phyloP scores from a whole-genome alignment of 371 early-diverging fungal genomes.

The Haplosporangium sp. region DNA sequence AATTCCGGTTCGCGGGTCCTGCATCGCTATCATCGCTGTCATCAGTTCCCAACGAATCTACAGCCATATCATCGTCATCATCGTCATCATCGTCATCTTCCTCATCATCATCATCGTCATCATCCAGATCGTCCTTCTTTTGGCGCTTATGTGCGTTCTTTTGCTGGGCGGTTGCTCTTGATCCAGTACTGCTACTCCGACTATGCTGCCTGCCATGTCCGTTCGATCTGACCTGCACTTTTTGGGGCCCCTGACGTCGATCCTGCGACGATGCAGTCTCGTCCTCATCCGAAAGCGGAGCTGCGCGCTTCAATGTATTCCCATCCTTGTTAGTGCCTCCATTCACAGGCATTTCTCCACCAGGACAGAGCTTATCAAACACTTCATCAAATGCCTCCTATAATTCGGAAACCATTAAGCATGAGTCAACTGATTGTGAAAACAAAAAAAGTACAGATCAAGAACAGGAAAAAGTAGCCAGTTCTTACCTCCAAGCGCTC shows the following conservation, averaged over 20 bases:
- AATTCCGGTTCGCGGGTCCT: slow-evolving; percentile 30
- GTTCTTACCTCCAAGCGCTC: slow-evolving; percentile 60
- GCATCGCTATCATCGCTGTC: slow-evolving; percentile 57
- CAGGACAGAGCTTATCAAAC: slow-evolving; percentile 59
- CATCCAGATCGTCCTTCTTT: slow-evolving; percentile 53
- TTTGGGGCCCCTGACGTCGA: slow-evolving; percentile 19
- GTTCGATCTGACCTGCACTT: slow-evolving; percentile 33
- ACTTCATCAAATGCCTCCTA: slow-evolving; percentile 59
- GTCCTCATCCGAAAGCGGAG: slow-evolving; percentile 50
- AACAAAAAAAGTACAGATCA: slow-evolving; percentile 3
- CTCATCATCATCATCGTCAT: slow-evolving; percentile 56
- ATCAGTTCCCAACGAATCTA: slow-evolving; percentile 48
- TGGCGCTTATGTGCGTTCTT: slow-evolving; percentile 55
- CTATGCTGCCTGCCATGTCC: slow-evolving; percentile 47
- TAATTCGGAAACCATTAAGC: slow-evolving; percentile 6
- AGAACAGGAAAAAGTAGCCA: background rate
- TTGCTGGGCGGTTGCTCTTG: slow-evolving; percentile 33
- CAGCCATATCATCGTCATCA: slow-evolving; percentile 44
- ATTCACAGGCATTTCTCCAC: slow-evolving; percentile 47
- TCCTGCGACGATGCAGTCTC: slow-evolving; percentile 38
- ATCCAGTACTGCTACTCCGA: slow-evolving; percentile 49
- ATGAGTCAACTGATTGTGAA: background rate
- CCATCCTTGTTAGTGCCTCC: slow-evolving; percentile 23
- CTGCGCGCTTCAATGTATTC: slow-evolving; percentile 47
- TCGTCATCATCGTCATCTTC: slow-evolving; percentile 50